These are phyloP conservation scores for Vitis riparia DNA, from an alignment of 164 flowering plant genomes.

Conservation along the genomic window DNA sequence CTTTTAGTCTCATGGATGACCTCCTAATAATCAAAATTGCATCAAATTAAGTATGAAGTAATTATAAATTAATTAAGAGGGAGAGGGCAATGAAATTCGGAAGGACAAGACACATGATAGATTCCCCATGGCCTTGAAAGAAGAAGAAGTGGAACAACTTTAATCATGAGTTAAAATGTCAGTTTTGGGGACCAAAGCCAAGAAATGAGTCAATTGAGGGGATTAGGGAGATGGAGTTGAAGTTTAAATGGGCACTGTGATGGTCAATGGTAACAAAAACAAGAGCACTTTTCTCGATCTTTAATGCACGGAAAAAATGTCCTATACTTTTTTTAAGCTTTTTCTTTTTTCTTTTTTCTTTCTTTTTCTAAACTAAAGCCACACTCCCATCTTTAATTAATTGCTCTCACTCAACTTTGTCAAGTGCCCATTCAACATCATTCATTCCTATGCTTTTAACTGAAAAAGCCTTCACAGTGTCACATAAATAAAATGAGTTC, in stretches of 20 bases:
- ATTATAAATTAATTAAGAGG: too few relatives aligned
- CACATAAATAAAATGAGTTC: too few relatives aligned
- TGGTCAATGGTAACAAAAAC: conserved; percentile 27
- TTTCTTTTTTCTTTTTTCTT: conserved; percentile 5
- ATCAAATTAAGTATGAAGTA: too few relatives aligned
- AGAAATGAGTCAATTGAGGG: conserved; percentile 1
- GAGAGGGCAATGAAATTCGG: background rate
- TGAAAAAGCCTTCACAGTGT: too few relatives aligned
- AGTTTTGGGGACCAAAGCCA: conserved; percentile 7
- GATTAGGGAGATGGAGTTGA: conserved; percentile 12
- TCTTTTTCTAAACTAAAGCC: background rate
- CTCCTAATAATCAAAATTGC: too few relatives aligned
- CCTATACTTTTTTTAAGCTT: conserved; percentile 17
- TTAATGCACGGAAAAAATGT: conserved; percentile 17
- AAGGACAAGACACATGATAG: conserved; percentile 15
- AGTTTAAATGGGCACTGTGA: conserved; percentile 16
- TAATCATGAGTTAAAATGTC: conserved; percentile 15
- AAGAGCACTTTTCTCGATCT: conserved; percentile 15
- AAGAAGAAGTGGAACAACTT: conserved; percentile 19
- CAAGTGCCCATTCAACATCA: too few relatives aligned
- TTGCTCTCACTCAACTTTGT: too few relatives aligned
- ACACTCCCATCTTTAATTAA: too few relatives aligned
- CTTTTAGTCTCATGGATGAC: too few relatives aligned
- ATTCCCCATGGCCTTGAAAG: conserved; percentile 14
- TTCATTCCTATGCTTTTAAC: too few relatives aligned